Percentiles rank a stretch among this genome's conserved stretches.
Conservation (phyloP, 2,329 filamentous ascomycete species). For the Alternaria sp. region DNA sequence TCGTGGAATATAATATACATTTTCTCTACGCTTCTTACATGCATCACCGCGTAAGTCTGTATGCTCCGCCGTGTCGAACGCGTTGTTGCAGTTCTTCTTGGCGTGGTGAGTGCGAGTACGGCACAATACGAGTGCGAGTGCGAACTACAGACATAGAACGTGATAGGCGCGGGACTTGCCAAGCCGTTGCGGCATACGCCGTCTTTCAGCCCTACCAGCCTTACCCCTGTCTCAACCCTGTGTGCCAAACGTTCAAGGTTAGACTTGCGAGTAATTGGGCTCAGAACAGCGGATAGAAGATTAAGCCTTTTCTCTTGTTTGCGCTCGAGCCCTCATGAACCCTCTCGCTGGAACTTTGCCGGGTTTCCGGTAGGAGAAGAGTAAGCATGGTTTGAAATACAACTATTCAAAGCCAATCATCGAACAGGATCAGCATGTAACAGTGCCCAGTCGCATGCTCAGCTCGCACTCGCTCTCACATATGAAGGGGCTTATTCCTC, state of each 20-base stretch:
- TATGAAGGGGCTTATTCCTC: background rate
- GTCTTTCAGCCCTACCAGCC: background rate
- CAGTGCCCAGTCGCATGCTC: background rate
- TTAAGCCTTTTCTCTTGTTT: background rate
- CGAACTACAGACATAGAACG: background rate
- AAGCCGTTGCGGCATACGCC: background rate
- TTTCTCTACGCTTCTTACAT: background rate
- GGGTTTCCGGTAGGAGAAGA: background rate
- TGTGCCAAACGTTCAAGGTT: background rate
- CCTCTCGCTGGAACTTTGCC: background rate
- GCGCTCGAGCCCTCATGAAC: background rate
- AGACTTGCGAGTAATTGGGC: background rate
- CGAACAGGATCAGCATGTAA: background rate
- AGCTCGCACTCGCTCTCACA: constrained; percentile 2
- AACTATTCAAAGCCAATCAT: background rate
- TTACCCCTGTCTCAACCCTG: too few relatives aligned
- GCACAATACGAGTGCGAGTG: background rate
- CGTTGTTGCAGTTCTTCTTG: background rate
- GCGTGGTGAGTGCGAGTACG: constrained; percentile 1
- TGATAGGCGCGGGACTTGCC: background rate
- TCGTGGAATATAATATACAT: background rate
- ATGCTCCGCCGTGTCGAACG: constrained; percentile 1
- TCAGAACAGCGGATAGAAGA: background rate
- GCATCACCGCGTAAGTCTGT: background rate
- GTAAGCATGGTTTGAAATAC: background rate